Conservation (phyloP, 345 rosid species). For the Barbarea vulgaris region DNA sequence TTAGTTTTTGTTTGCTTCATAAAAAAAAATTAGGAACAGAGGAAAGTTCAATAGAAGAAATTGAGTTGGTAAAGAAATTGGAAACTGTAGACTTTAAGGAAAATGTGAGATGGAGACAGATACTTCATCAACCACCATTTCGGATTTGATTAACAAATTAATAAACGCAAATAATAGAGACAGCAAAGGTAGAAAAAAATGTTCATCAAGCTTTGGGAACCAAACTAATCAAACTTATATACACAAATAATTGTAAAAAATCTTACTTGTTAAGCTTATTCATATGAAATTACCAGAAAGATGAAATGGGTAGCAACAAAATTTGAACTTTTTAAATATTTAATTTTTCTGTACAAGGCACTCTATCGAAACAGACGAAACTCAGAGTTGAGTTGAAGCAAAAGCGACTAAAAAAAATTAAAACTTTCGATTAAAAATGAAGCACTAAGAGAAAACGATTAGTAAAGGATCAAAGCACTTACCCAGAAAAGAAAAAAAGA, state of each 20-base stretch:
- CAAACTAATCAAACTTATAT: background rate
- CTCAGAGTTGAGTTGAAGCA: constrained; percentile 16
- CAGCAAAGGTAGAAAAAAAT: constrained; percentile 2
- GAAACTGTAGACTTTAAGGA: background rate
- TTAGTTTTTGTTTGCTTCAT: background rate
- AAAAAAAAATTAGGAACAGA: constrained; percentile 6
- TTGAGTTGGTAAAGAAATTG: background rate
- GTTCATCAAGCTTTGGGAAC: background rate
- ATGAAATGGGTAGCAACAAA: constrained; percentile 21
- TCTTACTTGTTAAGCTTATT: background rate
- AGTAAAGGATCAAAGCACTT: constrained; percentile 17
- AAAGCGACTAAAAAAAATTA: constrained; percentile 25
- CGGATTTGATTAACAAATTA: background rate
- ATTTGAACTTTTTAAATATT: background rate
- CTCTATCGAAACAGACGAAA: background rate
- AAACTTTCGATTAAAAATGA: background rate
- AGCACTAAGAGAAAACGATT: constrained; percentile 5
- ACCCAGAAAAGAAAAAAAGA: background rate
- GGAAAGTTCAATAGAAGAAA: background rate
- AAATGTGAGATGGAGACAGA: background rate
- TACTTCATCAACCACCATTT: constrained; percentile 9
- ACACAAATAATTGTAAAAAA: background rate
- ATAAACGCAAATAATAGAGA: constrained; percentile 5
- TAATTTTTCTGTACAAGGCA: background rate
- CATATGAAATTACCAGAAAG: constrained; percentile 18